Evolutionary conservation across 1,284 basidiomycete genomes (phyloP).

Genomic region (Flammula alnicola): DNA sequence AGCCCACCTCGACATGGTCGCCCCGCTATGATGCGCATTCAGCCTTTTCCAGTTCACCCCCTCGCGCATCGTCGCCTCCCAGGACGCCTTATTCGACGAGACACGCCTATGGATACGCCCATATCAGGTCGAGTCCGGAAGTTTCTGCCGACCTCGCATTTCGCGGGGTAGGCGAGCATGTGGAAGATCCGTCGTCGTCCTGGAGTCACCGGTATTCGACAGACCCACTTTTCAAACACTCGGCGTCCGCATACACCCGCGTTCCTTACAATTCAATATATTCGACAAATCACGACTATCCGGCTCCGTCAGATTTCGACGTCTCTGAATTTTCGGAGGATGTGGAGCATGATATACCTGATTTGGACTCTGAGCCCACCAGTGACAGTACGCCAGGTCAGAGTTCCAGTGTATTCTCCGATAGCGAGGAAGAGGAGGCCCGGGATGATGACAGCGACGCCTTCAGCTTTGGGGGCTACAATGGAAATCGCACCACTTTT

Average conservation of each 20-base stretch:
- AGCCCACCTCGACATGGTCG: constrained; percentile 27
- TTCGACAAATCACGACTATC: constrained; percentile 22
- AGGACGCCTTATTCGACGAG: constrained; percentile 37
- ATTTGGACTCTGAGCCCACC: constrained; percentile 25
- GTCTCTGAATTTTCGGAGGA: constrained; percentile 28
- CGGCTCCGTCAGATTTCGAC: constrained; percentile 31
- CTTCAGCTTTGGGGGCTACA: constrained; percentile 26
- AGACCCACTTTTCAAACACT: constrained; percentile 16
- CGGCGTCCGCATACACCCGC: constrained; percentile 23
- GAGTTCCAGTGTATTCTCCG: constrained; percentile 28
- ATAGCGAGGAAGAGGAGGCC: constrained; percentile 31
- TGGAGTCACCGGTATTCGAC: constrained; percentile 28
- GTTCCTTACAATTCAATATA: constrained; percentile 29
- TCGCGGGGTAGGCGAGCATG: constrained; percentile 22
- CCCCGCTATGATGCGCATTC: constrained; percentile 27
- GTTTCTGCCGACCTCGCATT: constrained; percentile 27
- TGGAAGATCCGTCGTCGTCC: constrained; percentile 29
- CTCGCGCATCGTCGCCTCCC: constrained; percentile 43
- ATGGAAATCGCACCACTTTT: constrained; percentile 44
- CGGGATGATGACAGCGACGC: constrained; percentile 26
- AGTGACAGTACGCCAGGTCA: constrained; percentile 25
- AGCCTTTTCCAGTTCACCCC: constrained; percentile 36
- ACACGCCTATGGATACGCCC: constrained; percentile 30
- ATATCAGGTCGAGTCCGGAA: constrained; percentile 41
- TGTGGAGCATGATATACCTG: constrained; percentile 21